Evolutionary conservation across 1,139 yeast species (phyloP).

Genomic region (Candida smagusa): DNA sequence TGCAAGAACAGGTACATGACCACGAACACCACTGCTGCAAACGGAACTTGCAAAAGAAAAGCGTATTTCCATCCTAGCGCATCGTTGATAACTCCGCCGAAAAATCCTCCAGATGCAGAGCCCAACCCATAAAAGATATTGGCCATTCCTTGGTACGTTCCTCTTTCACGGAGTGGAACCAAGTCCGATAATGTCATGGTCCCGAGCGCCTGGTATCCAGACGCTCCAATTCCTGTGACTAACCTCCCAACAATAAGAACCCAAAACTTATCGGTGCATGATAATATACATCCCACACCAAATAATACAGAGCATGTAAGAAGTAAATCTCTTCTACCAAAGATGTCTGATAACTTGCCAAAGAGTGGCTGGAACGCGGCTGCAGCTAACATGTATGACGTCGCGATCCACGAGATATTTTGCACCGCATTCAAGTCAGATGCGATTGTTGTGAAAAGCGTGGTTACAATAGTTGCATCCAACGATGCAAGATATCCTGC

Average conservation of each 20-base stretch:
- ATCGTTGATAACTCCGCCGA: constrained; percentile 70
- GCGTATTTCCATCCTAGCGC: constrained; percentile 77
- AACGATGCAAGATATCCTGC: constrained; percentile 42
- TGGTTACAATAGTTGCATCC: constrained; percentile 45
- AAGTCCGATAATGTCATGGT: constrained; percentile 53
- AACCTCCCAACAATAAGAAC: constrained; percentile 57
- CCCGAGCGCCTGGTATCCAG: constrained; percentile 49
- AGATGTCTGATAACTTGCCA: constrained; percentile 83
- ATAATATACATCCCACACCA: constrained; percentile 38
- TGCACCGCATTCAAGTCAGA: constrained; percentile 40
- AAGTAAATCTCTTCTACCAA: constrained; percentile 59
- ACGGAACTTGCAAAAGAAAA: constrained; percentile 56
- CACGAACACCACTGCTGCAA: constrained; percentile 50
- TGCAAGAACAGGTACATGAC: constrained; percentile 34
- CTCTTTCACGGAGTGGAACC: constrained; percentile 51
- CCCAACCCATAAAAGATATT: constrained; percentile 68
- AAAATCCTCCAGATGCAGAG: constrained; percentile 64
- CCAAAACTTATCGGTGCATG: constrained; percentile 38
- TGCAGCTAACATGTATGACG: constrained; percentile 37
- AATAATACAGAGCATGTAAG: constrained; percentile 35
- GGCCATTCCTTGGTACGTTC: constrained; percentile 53
- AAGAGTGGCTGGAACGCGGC: constrained; percentile 65
- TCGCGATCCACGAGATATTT: constrained; percentile 47
- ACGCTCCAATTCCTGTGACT: constrained; percentile 57
- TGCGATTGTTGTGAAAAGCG: constrained; percentile 40